These are phyloP conservation scores for Canavalia gladiata DNA, from an alignment of 306 rosid species.

Conservation along the genomic window DNA sequence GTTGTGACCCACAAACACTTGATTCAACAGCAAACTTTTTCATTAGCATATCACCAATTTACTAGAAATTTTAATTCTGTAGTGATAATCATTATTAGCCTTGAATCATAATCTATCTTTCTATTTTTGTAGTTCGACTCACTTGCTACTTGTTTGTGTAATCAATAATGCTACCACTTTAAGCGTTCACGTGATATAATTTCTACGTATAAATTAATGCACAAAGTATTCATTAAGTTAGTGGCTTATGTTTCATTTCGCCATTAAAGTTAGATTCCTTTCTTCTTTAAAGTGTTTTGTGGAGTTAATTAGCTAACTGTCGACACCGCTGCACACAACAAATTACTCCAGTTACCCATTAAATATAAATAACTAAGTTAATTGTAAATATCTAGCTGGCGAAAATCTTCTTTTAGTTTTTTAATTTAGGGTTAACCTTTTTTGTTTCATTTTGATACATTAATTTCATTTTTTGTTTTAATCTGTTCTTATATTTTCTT, in stretches of 20 bases:
- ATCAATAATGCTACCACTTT: conserved; percentile 22
- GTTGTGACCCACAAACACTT: conserved; percentile 43
- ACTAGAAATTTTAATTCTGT: conserved; percentile 2
- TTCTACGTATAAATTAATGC: not conserved
- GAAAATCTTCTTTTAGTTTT: no score
- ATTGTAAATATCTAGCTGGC: no score
- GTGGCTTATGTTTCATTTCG: not conserved
- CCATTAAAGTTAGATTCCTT: not conserved
- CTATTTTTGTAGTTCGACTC: conserved; percentile 5
- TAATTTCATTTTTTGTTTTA: no score
- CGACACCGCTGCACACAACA: not conserved
- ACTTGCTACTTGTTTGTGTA: conserved; percentile 29
- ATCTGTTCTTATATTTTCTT: no score
- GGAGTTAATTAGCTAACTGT: not conserved
- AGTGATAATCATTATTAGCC: conserved; percentile 18
- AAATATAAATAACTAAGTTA: no score
- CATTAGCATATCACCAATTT: conserved; percentile 11
- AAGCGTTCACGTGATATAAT: not conserved
- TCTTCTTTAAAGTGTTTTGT: not conserved
- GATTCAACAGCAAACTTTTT: conserved; percentile 1
- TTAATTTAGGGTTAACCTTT: no score
- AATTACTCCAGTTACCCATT: no score
- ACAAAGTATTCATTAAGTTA: not conserved
- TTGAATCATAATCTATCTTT: not conserved
- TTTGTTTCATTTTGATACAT: no score